phyloP scores from a whole-genome alignment of 2,329 filamentous ascomycete genomes.

The Cytospora piceae region DNA sequence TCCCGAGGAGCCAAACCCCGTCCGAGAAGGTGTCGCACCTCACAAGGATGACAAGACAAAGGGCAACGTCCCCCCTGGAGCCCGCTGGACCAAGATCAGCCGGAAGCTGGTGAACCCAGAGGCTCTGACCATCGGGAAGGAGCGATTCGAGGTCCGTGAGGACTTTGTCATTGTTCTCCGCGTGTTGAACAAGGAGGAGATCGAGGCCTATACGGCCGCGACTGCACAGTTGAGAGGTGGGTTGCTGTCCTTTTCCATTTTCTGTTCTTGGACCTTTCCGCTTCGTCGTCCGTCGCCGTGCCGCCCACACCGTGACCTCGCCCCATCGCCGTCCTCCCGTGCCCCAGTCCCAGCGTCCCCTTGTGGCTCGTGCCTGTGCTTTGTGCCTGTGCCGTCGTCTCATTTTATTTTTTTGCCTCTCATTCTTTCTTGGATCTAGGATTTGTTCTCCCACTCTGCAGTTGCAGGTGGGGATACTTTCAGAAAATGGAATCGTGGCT shows the following conservation, averaged over 20 bases:
- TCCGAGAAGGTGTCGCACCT: conserved; percentile 90
- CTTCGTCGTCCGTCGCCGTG: conserved; percentile 29
- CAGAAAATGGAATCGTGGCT: conserved; percentile 32
- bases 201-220: conserved; percentile 81
- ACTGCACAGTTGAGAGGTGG: conserved; percentile 81
- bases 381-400: conserved; percentile 30
- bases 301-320: conserved; percentile 29
- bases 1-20: conserved; percentile 80
- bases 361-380: conserved; percentile 30
- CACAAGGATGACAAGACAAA: conserved; percentile 81
- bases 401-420: conserved; percentile 21
- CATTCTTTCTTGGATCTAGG: conserved; percentile 25
- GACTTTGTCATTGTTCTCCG: conserved; percentile 93
- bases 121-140: conserved; percentile 82
- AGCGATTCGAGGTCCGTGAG: conserved; percentile 88
- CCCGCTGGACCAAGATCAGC: conserved; percentile 92
- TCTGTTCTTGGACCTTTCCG: conserved; percentile 17
- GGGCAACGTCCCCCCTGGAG: conserved; percentile 75
- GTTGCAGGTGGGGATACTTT: conserved; percentile 17
- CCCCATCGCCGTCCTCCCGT: conserved; percentile 21
- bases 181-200: conserved; percentile 86
- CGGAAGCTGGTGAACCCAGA: conserved; percentile 87
- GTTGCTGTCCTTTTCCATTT: conserved; percentile 36
- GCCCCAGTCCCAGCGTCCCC: conserved; percentile 21
- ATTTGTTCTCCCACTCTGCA: conserved; percentile 23